A percentile compares a stretch with the other conserved stretches of the same genome.
Conservation (phyloP, 2,329 filamentous ascomycete species). For the Clonostachys byssicola region DNA sequence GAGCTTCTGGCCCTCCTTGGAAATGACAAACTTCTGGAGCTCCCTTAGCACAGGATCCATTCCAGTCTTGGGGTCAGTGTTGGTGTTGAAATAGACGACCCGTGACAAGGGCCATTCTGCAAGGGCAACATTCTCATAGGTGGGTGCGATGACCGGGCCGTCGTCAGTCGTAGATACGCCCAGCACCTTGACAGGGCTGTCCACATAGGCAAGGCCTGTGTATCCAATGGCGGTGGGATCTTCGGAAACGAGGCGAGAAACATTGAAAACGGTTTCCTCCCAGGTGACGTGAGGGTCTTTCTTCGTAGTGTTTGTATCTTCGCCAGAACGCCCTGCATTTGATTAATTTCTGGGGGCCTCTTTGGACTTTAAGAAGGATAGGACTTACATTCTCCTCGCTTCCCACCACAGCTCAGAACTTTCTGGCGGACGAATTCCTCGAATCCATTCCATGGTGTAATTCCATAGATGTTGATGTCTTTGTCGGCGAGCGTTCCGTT, state of each 20-base stretch:
- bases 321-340: neutral
- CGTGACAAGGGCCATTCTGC: neutral
- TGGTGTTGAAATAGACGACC: neutral
- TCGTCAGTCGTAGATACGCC: constrained; percentile 47
- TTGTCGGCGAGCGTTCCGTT: neutral
- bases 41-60: neutral
- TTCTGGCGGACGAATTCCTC: neutral
- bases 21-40: neutral
- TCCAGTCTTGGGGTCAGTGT: neutral
- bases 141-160: constrained; percentile 22
- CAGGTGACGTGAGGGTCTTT: neutral
- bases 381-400: neutral
- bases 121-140: neutral
- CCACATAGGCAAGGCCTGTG: neutral
- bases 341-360: neutral
- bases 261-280: neutral
- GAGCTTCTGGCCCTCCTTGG: neutral
- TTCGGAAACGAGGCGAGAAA: neutral
- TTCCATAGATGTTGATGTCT: neutral
- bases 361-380: neutral
- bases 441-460: neutral
- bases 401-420: neutral
- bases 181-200: neutral
- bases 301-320: neutral
- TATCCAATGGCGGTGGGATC: neutral